A percentile compares a stretch with the other conserved stretches of the same genome.
These are phyloP conservation scores for Fusarium falciforme DNA, from an alignment of 2,329 filamentous ascomycete genomes.

Conservation along the genomic window DNA sequence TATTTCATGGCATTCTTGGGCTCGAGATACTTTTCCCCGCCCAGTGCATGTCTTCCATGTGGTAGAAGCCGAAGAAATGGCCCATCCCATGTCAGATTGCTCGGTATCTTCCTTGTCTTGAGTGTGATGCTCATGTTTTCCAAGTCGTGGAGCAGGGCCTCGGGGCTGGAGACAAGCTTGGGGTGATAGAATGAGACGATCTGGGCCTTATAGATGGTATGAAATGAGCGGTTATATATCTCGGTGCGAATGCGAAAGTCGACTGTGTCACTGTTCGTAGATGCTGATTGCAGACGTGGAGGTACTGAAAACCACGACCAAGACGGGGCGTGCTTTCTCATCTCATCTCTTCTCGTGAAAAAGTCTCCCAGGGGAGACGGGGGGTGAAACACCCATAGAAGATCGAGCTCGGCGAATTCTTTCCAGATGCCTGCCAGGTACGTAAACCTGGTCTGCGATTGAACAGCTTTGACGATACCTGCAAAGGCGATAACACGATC, in stretches of 20 bases:
- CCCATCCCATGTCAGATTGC: conserved; percentile 12
- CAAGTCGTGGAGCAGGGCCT: conserved; percentile 1
- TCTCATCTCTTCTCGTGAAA: background rate
- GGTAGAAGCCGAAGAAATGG: conserved; percentile 9
- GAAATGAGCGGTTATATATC: background rate
- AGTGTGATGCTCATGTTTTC: conserved; percentile 6
- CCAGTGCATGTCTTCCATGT: background rate
- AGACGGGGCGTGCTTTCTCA: background rate
- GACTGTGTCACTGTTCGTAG: background rate
- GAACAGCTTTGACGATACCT: background rate
- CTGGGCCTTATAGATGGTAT: background rate
- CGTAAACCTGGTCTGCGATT: background rate
- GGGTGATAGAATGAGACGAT: background rate
- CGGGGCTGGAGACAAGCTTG: background rate
- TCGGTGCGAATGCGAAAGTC: conserved; percentile 4
- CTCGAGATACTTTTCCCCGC: background rate
- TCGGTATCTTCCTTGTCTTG: conserved; percentile 1
- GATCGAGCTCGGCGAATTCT: conserved; percentile 15
- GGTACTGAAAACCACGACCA: conserved; percentile 24
- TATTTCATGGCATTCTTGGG: conserved; percentile 14
- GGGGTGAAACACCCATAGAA: background rate
- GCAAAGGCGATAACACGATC: background rate
- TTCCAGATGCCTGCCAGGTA: conserved; percentile 18
- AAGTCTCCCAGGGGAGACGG: background rate
- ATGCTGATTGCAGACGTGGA: background rate